phyloP scores from a whole-genome alignment of 2,329 filamentous ascomycete species.

The Trichoderma sp. region DNA sequence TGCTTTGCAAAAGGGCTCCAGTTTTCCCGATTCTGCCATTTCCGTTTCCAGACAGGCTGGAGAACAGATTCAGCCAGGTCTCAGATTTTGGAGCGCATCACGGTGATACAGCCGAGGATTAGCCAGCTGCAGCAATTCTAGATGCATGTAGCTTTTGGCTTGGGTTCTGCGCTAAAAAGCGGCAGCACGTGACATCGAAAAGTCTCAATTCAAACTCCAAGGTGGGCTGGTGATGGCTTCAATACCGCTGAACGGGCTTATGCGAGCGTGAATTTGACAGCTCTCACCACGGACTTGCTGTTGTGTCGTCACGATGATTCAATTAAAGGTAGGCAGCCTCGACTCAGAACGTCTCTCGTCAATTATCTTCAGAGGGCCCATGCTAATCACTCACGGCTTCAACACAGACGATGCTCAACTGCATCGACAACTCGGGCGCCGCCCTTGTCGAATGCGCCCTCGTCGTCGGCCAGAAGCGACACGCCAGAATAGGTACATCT shows the following conservation, averaged over 20 bases:
- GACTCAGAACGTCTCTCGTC: background rate
- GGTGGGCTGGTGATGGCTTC: background rate
- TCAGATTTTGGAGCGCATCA: background rate
- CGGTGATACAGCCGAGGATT: conserved; percentile 6
- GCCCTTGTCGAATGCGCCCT: conserved; percentile 96
- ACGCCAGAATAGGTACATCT: conserved; percentile 78
- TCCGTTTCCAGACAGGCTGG: conserved; percentile 11
- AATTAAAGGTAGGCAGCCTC: conserved; percentile 70
- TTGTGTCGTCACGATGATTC: conserved; percentile 72
- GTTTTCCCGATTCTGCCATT: conserved; percentile 18
- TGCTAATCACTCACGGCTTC: background rate
- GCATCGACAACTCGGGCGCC: conserved; percentile 99
- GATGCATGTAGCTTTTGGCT: background rate
- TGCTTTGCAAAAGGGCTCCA: conserved; percentile 2
- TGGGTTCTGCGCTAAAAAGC: background rate
- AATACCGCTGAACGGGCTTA: background rate
- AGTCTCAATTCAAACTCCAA: conserved; percentile 15
- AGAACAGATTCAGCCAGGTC: background rate
- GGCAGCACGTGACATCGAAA: conserved; percentile 27
- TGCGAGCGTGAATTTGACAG: background rate
- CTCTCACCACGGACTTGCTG: conserved; percentile 5
- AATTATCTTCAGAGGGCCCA: too few species aligned
- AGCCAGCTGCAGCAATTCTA: conserved; percentile 11
- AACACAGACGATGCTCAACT: conserved; percentile 88
- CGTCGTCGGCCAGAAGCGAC: conserved; percentile 86